A percentile compares a stretch with the other conserved stretches of the same genome.
Conservation (phyloP, 2,329 filamentous ascomycete species). For the Trichoderma sp. region DNA sequence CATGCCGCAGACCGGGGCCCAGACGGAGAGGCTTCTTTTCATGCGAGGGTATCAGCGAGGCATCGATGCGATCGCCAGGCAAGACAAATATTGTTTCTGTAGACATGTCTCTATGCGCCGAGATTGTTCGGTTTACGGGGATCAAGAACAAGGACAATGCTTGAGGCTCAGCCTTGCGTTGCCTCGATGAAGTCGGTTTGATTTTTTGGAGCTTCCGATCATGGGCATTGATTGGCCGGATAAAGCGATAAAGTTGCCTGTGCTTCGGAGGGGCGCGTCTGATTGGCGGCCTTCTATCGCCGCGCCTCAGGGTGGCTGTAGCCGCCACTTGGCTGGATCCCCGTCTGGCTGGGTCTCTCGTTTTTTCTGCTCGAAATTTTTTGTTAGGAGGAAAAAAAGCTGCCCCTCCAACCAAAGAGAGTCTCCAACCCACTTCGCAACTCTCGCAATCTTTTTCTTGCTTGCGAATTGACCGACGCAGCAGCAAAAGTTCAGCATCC, state of each 20-base stretch:
- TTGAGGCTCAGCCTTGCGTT: conserved; percentile 19
- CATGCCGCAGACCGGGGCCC: conserved; percentile 80
- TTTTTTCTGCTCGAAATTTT: conserved; percentile 24
- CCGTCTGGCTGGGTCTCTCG: not conserved
- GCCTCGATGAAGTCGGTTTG: not conserved
- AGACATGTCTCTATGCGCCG: conserved; percentile 50
- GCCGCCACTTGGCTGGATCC: not conserved
- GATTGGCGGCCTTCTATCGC: conserved; percentile 7
- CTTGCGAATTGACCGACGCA: conserved; percentile 4
- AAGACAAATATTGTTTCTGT: conserved; percentile 68
- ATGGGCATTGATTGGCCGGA: conserved; percentile 11
- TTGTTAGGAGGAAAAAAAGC: conserved; percentile 22
- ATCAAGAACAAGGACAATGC: not conserved
- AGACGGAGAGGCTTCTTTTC: conserved; percentile 73
- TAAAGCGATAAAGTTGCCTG: conserved; percentile 7
- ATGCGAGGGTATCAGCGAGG: conserved; percentile 66
- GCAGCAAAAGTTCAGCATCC: conserved; percentile 7
- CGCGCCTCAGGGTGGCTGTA: conserved; percentile 12
- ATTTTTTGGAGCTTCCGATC: conserved; percentile 9
- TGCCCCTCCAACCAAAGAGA: conserved; percentile 18
- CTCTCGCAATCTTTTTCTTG: conserved; percentile 8
- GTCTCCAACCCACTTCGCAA: conserved; percentile 1
- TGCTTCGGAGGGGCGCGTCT: conserved; percentile 8
- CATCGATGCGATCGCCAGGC: conserved; percentile 76
- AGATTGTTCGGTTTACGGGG: no score